phyloP scores from a whole-genome alignment of 441 rosid species.

The Populus trichocarpa region DNA sequence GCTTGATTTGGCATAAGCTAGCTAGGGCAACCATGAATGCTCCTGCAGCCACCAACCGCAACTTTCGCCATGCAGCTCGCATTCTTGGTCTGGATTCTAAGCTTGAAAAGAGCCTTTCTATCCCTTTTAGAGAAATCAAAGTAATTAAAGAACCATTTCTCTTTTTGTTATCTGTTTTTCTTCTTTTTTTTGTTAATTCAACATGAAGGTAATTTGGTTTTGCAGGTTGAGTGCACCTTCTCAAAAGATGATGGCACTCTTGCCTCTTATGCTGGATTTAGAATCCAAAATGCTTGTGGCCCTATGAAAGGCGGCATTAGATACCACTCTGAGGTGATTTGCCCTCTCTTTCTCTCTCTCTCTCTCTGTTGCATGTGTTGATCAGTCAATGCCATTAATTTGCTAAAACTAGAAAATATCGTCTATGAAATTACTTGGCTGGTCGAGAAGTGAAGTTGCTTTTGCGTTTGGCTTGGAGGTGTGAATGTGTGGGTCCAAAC shows the following conservation, averaged over 20 bases:
- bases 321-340: constrained; percentile 65
- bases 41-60: constrained; percentile 83
- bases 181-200: neutral
- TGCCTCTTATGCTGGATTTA: constrained; percentile 63
- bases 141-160: constrained; percentile 16
- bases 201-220: neutral
- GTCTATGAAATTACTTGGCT: too few relatives aligned
- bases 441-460: too few relatives aligned
- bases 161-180: neutral
- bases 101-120: constrained; percentile 72
- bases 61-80: constrained; percentile 70
- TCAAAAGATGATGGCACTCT: constrained; percentile 74
- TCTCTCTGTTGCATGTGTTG: too few relatives aligned
- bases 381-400: too few relatives aligned
- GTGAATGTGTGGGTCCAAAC: too few relatives aligned
- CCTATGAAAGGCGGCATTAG: constrained; percentile 73
- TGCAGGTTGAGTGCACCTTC: constrained; percentile 70
- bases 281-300: constrained; percentile 75
- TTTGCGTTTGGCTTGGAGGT: too few relatives aligned
- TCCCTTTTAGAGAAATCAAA: constrained; percentile 92
- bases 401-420: too few relatives aligned
- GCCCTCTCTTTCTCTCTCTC: too few relatives aligned
- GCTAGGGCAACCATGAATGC: constrained; percentile 55
- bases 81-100: constrained; percentile 81
- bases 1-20: neutral